A percentile compares a stretch with the other conserved stretches of the same genome.
phyloP scores from a whole-genome alignment of 106 monocot genomes.

The Phalaenopsis aphrodite region DNA sequence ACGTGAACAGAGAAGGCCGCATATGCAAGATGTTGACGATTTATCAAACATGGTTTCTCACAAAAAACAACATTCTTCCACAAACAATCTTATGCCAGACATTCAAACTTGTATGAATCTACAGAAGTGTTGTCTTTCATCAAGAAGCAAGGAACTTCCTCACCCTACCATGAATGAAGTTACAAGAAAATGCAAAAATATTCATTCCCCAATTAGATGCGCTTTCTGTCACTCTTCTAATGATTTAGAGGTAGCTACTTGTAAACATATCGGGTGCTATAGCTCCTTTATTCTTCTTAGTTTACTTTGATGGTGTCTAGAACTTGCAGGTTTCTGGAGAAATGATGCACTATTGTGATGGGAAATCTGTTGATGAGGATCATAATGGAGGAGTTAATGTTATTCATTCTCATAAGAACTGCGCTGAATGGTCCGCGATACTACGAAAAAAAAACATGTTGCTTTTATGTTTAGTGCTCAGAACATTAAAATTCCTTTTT shows the following conservation, averaged over 20 bases:
- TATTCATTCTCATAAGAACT: slow-evolving; percentile 73
- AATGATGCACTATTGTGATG: slow-evolving; percentile 82
- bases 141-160: background rate
- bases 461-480: background rate
- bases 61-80: background rate
- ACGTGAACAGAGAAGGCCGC: background rate
- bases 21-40: background rate
- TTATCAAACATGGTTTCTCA: background rate
- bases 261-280: background rate
- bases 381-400: slow-evolving; percentile 50
- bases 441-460: background rate
- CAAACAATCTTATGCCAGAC: background rate
- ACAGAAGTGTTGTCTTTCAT: background rate
- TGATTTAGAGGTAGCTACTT: slow-evolving; percentile 53
- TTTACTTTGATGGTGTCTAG: background rate
- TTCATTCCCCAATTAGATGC: slow-evolving; percentile 35
- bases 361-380: slow-evolving; percentile 55
- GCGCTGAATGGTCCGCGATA: slow-evolving; percentile 73
- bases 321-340: slow-evolving; percentile 72
- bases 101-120: background rate
- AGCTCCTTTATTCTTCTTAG: background rate
- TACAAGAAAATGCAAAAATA: slow-evolving; percentile 40
- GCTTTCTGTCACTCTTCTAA: slow-evolving; percentile 69
- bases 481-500: background rate
- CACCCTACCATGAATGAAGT: slow-evolving; percentile 5